Percentiles rank a stretch among this genome's conserved stretches.
These are phyloP conservation scores for Russula griseocarnosa DNA, from an alignment of 768 basidiomycete genomes.

Conservation along the genomic window DNA sequence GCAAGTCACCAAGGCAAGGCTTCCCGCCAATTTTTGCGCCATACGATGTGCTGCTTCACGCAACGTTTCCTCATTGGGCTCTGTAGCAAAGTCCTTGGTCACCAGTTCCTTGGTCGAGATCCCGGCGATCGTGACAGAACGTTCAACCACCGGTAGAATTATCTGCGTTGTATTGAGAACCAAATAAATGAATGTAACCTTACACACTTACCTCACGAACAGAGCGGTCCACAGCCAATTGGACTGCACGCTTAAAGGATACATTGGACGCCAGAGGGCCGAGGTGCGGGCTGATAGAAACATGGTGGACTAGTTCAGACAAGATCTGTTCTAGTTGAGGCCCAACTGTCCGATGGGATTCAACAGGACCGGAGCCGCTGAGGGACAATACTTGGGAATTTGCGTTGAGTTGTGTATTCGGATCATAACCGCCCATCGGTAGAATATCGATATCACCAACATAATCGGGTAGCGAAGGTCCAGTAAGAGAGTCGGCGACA, in stretches of 20 bases:
- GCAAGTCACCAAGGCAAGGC: constrained; percentile 94
- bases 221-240: constrained; percentile 87
- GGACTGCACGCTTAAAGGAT: constrained; percentile 84
- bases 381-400: constrained; percentile 64
- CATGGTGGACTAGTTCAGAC: constrained; percentile 59
- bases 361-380: constrained; percentile 55
- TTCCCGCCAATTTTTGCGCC: constrained; percentile 96
- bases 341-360: constrained; percentile 63
- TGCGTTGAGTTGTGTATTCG: constrained; percentile 43
- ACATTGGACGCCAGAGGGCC: constrained; percentile 72
- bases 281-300: constrained; percentile 75
- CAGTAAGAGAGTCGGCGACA: constrained; percentile 50
- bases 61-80: constrained; percentile 84
- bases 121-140: constrained; percentile 96
- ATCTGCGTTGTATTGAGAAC: constrained; percentile 48
- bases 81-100: constrained; percentile 92
- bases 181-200: not conserved
- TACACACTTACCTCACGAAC: constrained; percentile 76
- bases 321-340: constrained; percentile 82
- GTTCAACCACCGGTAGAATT: constrained; percentile 94
- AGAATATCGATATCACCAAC: constrained; percentile 75
- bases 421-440: constrained; percentile 69
- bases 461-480: constrained; percentile 71
- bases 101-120: constrained; percentile 96
- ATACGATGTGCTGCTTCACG: constrained; percentile 90